These are phyloP conservation scores for Dictyostelium capitatum DNA, from an alignment of 78 protist species.

Conservation along the genomic window DNA sequence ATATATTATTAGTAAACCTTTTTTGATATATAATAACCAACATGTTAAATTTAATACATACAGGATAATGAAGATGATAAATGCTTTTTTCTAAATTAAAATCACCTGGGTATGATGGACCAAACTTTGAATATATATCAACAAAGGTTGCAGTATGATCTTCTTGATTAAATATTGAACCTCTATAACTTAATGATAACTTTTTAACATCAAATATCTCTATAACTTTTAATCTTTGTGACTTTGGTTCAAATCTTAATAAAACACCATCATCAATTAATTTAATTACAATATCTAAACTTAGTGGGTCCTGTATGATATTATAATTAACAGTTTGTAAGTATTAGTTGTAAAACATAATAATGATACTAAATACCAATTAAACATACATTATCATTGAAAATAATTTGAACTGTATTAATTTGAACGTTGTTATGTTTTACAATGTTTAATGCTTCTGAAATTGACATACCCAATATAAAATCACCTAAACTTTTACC, in stretches of 20 bases:
- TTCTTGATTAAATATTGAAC: conserved; percentile 32
- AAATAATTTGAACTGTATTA: conserved; percentile 56
- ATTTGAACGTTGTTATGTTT: conserved; percentile 62
- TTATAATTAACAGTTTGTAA: neutral
- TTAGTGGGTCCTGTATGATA: conserved; percentile 72
- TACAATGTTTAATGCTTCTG: conserved; percentile 69
- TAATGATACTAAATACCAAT: neutral
- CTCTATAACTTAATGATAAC: conserved; percentile 62
- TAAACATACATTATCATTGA: conserved; percentile 66
- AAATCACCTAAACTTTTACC: conserved; percentile 79
- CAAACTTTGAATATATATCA: conserved; percentile 78
- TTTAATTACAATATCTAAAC: conserved; percentile 78
- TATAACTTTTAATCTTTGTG: conserved; percentile 76
- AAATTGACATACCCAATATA: conserved; percentile 76
- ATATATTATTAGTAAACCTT: no score
- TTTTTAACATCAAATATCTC: conserved; percentile 78
- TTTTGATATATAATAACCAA: no score
- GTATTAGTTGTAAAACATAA: no score
- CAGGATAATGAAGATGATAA: conserved; percentile 85
- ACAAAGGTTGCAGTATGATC: conserved; percentile 65
- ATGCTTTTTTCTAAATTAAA: conserved; percentile 46
- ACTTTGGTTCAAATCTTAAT: conserved; percentile 75
- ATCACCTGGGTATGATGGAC: conserved; percentile 86
- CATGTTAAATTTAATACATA: conserved; percentile 41
- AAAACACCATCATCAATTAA: conserved; percentile 79